Evolutionary conservation across 306 rosid genomes (phyloP).

Genomic region (Vigna nakashimae): DNA sequence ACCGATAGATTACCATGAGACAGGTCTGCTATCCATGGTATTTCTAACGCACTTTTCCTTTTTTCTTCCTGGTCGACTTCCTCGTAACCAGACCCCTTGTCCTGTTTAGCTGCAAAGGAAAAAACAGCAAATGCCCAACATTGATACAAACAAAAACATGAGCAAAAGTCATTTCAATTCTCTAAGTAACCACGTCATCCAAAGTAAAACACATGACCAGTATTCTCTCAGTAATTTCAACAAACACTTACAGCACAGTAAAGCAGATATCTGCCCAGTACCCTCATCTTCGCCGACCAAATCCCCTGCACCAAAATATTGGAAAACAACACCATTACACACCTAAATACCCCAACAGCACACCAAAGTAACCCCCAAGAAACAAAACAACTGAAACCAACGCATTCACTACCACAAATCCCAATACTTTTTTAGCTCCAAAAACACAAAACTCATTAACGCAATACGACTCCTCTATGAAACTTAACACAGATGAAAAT

Average conservation of each 20-base stretch:
- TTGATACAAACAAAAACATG: constrained; percentile 4
- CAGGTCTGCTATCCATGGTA: constrained; percentile 52
- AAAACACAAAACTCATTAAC: constrained; percentile 35
- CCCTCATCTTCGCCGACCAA: not conserved
- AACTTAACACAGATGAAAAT: constrained; percentile 19
- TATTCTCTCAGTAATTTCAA: constrained; percentile 42
- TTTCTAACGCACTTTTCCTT: constrained; percentile 20
- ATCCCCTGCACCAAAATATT: constrained; percentile 61
- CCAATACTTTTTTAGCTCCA: not conserved
- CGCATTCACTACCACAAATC: not conserved
- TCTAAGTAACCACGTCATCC: constrained; percentile 12
- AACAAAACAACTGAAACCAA: constrained; percentile 32
- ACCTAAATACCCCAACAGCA: constrained; percentile 21
- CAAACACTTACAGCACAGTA: constrained; percentile 63
- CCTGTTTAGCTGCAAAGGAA: constrained; percentile 46
- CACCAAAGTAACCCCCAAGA: constrained; percentile 3
- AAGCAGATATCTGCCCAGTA: constrained; percentile 38
- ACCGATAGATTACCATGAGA: not conserved
- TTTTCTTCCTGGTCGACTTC: constrained; percentile 32
- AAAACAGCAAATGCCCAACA: constrained; percentile 25
- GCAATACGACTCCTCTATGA: not conserved
- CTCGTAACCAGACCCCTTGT: constrained; percentile 24
- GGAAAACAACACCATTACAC: constrained; percentile 25
- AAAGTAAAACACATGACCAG: constrained; percentile 18
- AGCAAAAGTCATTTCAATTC: constrained; percentile 8